Evolutionary conservation across 306 rosid species (phyloP).

Genomic region (Ormosia semicastrata): DNA sequence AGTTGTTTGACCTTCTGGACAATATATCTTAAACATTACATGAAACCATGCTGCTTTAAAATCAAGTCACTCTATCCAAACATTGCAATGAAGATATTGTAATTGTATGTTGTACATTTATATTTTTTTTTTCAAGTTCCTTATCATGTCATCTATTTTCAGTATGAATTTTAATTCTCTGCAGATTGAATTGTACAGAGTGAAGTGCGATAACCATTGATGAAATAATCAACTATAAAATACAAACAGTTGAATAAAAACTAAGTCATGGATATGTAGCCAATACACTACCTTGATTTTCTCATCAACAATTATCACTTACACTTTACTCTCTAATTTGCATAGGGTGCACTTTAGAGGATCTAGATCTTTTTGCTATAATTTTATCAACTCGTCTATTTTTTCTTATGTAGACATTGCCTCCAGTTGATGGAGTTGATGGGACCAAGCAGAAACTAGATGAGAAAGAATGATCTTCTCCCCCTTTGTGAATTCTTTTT

Average conservation of each 20-base stretch:
- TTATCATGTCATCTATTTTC: background rate
- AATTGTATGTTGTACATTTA: background rate
- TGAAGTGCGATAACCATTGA: slow-evolving; percentile 10
- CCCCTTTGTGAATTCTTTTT: background rate
- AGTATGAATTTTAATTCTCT: background rate
- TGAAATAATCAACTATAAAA: background rate
- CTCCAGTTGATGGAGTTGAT: slow-evolving; percentile 38
- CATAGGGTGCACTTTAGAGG: background rate
- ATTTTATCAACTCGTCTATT: slow-evolving; percentile 6
- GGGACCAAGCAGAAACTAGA: slow-evolving; percentile 29
- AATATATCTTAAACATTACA: background rate
- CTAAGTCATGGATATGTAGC: background rate
- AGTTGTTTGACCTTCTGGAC: background rate
- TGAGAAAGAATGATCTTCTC: slow-evolving; percentile 24
- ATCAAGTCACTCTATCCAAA: background rate
- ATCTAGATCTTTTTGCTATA: background rate
- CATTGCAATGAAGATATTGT: background rate
- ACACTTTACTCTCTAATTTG: background rate
- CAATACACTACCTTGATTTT: background rate
- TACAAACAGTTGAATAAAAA: background rate
- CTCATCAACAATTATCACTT: background rate
- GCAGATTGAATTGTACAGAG: background rate
- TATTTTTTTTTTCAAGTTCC: background rate
- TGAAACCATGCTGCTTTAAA: background rate
- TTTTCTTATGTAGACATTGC: slow-evolving; percentile 36